Percentiles rank a stretch among this genome's conserved stretches.
phyloP scores from a whole-genome alignment of 371 early-diverging fungal species.

The Mortierella sp. region DNA sequence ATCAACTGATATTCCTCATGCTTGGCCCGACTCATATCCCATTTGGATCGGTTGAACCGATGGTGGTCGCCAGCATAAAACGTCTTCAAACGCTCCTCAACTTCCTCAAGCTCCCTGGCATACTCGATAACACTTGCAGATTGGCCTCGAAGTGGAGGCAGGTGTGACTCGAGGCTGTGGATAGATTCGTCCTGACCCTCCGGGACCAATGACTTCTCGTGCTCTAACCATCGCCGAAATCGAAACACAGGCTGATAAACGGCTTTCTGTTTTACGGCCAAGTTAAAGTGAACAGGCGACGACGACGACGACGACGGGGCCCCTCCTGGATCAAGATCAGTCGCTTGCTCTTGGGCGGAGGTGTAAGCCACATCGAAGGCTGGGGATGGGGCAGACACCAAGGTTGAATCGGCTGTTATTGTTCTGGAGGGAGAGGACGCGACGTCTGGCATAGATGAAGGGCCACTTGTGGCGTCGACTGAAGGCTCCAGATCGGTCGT shows the following conservation, averaged over 20 bases:
- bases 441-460: no score
- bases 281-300: background rate
- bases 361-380: no score
- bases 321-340: no score
- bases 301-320: no score
- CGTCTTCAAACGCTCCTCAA: background rate
- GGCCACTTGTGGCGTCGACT: no score
- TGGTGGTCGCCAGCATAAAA: background rate
- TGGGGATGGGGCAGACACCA: no score
- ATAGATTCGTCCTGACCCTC: background rate
- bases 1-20: slow-evolving; percentile 11
- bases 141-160: background rate
- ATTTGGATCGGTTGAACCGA: background rate
- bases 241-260: background rate
- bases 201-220: background rate
- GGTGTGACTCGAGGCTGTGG: background rate
- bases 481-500: no score
- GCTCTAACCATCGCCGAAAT: background rate
- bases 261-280: background rate
- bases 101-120: background rate
- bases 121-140: background rate
- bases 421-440: no score
- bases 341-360: no score
- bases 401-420: no score
- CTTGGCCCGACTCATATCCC: slow-evolving; percentile 6